Conservation (phyloP, 2,329 filamentous ascomycete genomes). For the Hypoxylon sp. region DNA sequence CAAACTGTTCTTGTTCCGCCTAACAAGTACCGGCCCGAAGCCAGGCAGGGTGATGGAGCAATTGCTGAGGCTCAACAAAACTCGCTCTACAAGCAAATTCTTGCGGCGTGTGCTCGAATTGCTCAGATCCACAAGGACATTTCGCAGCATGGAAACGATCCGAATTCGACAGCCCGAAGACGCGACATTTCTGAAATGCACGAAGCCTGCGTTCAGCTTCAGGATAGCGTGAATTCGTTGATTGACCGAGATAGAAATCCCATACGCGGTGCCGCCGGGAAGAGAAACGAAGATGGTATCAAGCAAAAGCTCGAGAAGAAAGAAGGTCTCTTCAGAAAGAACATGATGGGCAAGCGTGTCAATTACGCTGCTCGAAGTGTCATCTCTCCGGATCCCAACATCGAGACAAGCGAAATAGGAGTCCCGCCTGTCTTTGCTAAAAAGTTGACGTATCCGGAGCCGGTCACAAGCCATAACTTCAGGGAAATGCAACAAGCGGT, state of each 20-base stretch:
- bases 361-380: slow-evolving; percentile 98
- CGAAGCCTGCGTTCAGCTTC: slow-evolving; percentile 84
- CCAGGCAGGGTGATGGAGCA: slow-evolving; percentile 82
- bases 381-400: slow-evolving; percentile 98
- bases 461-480: slow-evolving; percentile 97
- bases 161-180: slow-evolving; percentile 58
- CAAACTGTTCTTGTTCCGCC: slow-evolving; percentile 89
- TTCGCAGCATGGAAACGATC: slow-evolving; percentile 58
- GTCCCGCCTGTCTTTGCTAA: slow-evolving; percentile 98
- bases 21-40: slow-evolving; percentile 91
- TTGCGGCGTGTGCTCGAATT: slow-evolving; percentile 81
- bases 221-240: slow-evolving; percentile 92
- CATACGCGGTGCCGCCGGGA: slow-evolving; percentile 81
- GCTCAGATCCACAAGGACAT: slow-evolving; percentile 81
- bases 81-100: slow-evolving; percentile 85
- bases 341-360: slow-evolving; percentile 99
- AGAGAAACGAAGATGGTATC: slow-evolving; percentile 90
- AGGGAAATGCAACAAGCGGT: slow-evolving; percentile 96
- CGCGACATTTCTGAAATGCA: slow-evolving; percentile 83
- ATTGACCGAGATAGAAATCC: slow-evolving; percentile 92
- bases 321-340: slow-evolving; percentile 97
- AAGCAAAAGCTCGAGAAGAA: slow-evolving; percentile 99
- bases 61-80: slow-evolving; percentile 93
- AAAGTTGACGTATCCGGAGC: slow-evolving; percentile 96
- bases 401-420: slow-evolving; percentile 98